Percentiles rank a stretch among this genome's conserved stretches.
These are phyloP conservation scores for Fusarium haematococcum DNA, from an alignment of 2,329 filamentous ascomycete genomes.

Conservation along the genomic window DNA sequence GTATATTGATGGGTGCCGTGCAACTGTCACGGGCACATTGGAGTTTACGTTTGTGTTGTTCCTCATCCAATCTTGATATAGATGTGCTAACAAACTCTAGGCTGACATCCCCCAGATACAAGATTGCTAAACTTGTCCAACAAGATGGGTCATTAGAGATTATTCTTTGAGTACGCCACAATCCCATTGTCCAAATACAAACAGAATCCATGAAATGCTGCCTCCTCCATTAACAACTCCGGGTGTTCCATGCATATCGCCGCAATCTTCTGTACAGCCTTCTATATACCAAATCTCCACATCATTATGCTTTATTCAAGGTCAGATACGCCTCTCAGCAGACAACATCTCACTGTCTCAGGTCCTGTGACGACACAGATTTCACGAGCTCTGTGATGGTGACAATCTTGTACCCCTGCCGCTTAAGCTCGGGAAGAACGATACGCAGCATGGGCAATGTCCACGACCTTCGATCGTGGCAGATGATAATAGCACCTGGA, in stretches of 20 bases:
- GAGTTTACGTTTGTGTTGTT: conserved; percentile 49
- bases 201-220: neutral
- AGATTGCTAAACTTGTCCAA: conserved; percentile 44
- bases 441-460: conserved; percentile 81
- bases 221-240: neutral
- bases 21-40: conserved; percentile 48
- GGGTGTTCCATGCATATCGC: neutral
- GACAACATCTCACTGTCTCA: conserved; percentile 23
- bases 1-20: conserved; percentile 48
- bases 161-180: conserved; percentile 37
- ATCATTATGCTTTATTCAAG: neutral
- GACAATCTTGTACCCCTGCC: conserved; percentile 77
- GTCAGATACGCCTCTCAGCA: neutral
- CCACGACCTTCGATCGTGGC: conserved; percentile 87
- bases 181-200: neutral
- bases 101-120: conserved; percentile 49
- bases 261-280: neutral
- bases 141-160: conserved; percentile 51
- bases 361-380: conserved; percentile 45
- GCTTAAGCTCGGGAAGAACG: conserved; percentile 78
- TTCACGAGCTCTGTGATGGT: conserved; percentile 76
- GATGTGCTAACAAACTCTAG: conserved; percentile 37
- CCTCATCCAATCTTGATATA: neutral
- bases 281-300: neutral
- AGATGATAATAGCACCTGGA: conserved; percentile 84